Percentiles rank a stretch among this genome's conserved stretches.
Conservation (phyloP, 306 rosid genomes). For the Quercus cerris region DNA sequence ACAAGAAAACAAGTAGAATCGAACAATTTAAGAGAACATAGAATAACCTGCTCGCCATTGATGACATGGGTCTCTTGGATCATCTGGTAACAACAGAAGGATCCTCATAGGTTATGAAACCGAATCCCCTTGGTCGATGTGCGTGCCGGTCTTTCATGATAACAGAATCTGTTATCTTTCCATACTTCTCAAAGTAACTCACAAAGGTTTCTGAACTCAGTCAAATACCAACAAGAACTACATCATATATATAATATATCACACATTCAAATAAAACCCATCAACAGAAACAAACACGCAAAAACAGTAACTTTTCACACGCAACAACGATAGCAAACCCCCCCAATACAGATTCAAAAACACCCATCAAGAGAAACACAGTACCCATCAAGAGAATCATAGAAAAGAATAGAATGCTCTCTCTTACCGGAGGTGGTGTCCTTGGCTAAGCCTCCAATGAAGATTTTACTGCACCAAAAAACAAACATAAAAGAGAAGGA, state of each 20-base stretch:
- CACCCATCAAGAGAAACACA: too few relatives aligned
- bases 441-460: too few relatives aligned
- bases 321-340: too few relatives aligned
- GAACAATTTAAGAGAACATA: neutral
- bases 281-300: too few relatives aligned
- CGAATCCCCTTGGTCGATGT: constrained; percentile 83
- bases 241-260: neutral
- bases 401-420: too few relatives aligned
- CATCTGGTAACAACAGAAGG: constrained; percentile 77
- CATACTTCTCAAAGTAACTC: constrained; percentile 81
- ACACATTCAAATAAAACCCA: too few relatives aligned
- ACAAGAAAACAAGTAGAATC: neutral
- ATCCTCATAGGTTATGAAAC: constrained; percentile 82
- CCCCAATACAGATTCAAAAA: too few relatives aligned
- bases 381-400: too few relatives aligned
- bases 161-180: constrained; percentile 87
- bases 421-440: too few relatives aligned
- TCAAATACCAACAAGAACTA: neutral
- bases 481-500: too few relatives aligned
- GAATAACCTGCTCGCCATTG: constrained; percentile 66
- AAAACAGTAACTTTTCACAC: too few relatives aligned
- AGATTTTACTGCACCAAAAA: too few relatives aligned
- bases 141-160: constrained; percentile 88
- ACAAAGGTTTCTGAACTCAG: constrained; percentile 56
- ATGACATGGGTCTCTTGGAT: constrained; percentile 73